phyloP scores from a whole-genome alignment of 129 eudicot species.

The Smallanthus sonchifolius region DNA sequence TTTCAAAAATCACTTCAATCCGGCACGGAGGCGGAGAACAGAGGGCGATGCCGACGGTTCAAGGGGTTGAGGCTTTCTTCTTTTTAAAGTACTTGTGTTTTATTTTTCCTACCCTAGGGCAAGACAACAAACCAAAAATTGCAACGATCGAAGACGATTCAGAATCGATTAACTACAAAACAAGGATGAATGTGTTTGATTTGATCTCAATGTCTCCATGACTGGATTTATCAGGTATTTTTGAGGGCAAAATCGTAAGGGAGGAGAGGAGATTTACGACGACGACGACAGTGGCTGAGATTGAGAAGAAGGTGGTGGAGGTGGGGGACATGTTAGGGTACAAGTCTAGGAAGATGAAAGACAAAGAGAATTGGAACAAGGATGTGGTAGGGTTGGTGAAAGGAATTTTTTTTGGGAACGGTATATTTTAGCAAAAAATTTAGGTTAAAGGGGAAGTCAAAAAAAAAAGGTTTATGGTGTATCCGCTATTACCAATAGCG shows the following conservation, averaged over 20 bases:
- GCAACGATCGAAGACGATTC: not conserved
- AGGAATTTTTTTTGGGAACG: too few species aligned
- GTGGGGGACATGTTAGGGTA: conserved; percentile 60
- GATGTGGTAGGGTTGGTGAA: conserved; percentile 49
- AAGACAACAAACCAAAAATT: not conserved
- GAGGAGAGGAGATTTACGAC: conserved; percentile 57
- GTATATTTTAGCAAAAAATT: too few species aligned
- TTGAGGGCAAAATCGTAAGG: conserved; percentile 30
- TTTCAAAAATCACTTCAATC: too few species aligned
- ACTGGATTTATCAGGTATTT: conserved; percentile 56
- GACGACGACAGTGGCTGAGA: conserved; percentile 30
- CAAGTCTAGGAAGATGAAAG: conserved; percentile 34
- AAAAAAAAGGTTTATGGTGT: too few species aligned
- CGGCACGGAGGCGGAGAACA: too few species aligned
- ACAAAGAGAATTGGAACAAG: conserved; percentile 34
- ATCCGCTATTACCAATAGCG: too few species aligned
- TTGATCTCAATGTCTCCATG: conserved; percentile 76
- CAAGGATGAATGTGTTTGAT: conserved; percentile 68
- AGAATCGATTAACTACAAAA: not conserved
- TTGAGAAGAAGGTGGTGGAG: conserved; percentile 46
- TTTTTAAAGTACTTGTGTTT: too few species aligned
- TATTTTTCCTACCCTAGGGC: not conserved
- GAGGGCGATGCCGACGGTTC: too few species aligned
- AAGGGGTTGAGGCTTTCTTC: too few species aligned
- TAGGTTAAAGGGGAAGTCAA: too few species aligned